phyloP scores from a whole-genome alignment of 768 basidiomycete species.

The Rhodosporidiobolus odoratus region DNA sequence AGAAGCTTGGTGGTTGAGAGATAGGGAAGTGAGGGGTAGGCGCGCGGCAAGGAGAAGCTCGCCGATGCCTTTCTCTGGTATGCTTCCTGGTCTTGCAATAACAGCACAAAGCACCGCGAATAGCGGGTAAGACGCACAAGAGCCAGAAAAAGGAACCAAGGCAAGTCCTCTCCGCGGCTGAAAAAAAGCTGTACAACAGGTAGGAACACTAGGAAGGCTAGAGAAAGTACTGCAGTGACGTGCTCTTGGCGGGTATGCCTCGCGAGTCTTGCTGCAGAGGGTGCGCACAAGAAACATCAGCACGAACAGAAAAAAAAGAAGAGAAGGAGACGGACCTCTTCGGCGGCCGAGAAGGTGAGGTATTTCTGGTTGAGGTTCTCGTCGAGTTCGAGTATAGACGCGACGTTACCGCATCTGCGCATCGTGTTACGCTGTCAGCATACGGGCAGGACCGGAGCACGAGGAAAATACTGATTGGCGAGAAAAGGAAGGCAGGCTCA shows the following conservation, averaged over 20 bases:
- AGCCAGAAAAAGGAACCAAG: too few relatives aligned
- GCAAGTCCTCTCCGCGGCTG: background rate
- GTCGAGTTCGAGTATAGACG: slow-evolving; percentile 88
- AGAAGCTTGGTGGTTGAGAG: too few relatives aligned
- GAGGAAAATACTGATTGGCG: slow-evolving; percentile 8
- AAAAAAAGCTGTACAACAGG: background rate
- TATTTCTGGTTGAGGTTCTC: slow-evolving; percentile 90
- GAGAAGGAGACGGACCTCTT: slow-evolving; percentile 66
- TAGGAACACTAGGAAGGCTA: background rate
- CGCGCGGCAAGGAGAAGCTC: too few relatives aligned
- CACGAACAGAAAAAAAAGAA: background rate
- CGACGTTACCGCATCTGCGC: slow-evolving; percentile 85
- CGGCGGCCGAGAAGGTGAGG: slow-evolving; percentile 88
- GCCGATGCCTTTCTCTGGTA: too few relatives aligned
- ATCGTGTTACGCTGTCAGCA: too few relatives aligned
- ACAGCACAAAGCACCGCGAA: too few relatives aligned
- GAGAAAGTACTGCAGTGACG: slow-evolving; percentile 40
- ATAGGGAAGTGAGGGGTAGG: too few relatives aligned
- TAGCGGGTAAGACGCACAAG: too few relatives aligned
- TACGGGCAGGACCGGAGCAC: too few relatives aligned
- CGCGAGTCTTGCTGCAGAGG: slow-evolving; percentile 36
- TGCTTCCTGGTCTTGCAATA: too few relatives aligned
- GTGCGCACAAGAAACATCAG: background rate
- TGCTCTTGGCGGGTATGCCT: slow-evolving; percentile 39
- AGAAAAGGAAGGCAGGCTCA: slow-evolving; percentile 49